phyloP scores from a whole-genome alignment of 2,329 filamentous ascomycete species.

The Phialemoniopsis sp. region DNA sequence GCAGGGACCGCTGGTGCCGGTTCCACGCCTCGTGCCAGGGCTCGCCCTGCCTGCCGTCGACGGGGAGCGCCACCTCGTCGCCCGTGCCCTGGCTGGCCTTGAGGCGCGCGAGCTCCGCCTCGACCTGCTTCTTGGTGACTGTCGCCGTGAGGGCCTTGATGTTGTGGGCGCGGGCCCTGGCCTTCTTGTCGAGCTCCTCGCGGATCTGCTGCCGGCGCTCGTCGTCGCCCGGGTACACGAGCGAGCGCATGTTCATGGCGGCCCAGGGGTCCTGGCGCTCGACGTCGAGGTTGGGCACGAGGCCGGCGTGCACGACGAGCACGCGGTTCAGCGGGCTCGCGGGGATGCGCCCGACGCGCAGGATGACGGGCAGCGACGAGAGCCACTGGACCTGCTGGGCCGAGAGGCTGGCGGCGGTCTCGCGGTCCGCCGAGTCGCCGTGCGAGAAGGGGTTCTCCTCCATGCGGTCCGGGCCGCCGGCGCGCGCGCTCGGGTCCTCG shows the following conservation, averaged over 20 bases:
- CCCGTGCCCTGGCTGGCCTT: slow-evolving; percentile 4
- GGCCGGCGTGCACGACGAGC: slow-evolving; percentile 74
- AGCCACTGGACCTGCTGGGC: slow-evolving; percentile 66
- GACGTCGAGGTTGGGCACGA: slow-evolving; percentile 71
- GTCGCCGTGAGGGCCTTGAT: slow-evolving; percentile 4
- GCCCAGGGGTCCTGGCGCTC: slow-evolving; percentile 70
- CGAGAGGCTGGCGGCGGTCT: slow-evolving; percentile 49
- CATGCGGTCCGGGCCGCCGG: not conserved
- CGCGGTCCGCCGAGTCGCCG: slow-evolving; percentile 38
- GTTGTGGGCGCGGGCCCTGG: slow-evolving; percentile 11
- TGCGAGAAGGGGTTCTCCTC: slow-evolving; percentile 19
- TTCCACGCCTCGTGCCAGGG: slow-evolving; percentile 67
- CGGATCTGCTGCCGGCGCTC: slow-evolving; percentile 29
- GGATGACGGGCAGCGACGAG: slow-evolving; percentile 68
- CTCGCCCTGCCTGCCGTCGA: slow-evolving; percentile 46
- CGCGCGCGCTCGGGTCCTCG: not conserved
- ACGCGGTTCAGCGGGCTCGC: slow-evolving; percentile 50
- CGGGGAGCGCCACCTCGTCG: slow-evolving; percentile 21
- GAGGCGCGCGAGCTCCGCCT: slow-evolving; percentile 12
- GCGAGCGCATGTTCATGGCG: slow-evolving; percentile 89
- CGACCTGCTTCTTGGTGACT: slow-evolving; percentile 10
- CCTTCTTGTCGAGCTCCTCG: slow-evolving; percentile 29
- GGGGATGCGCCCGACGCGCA: slow-evolving; percentile 58
- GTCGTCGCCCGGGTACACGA: slow-evolving; percentile 57
- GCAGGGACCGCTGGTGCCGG: slow-evolving; percentile 34